phyloP scores from a whole-genome alignment of 768 basidiomycete genomes.

The Boletus sp. region DNA sequence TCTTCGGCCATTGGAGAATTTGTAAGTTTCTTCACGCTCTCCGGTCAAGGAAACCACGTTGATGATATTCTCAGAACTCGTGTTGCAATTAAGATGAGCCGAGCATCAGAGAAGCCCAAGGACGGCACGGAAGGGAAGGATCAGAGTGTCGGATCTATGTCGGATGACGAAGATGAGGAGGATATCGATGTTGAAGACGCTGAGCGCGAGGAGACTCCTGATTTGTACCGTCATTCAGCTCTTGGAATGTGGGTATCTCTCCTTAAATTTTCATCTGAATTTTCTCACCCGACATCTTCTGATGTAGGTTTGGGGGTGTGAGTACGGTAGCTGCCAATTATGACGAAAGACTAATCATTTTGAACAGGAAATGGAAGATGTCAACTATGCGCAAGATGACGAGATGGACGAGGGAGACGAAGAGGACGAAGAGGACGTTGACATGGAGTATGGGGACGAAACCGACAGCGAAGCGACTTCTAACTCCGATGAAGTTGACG shows the following conservation, averaged over 20 bases:
- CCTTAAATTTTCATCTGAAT: not conserved
- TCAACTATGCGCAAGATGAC: constrained; percentile 63
- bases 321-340: constrained; percentile 32
- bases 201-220: constrained; percentile 79
- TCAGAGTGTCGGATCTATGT: constrained; percentile 42
- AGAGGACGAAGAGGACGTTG: constrained; percentile 79
- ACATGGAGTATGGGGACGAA: constrained; percentile 85
- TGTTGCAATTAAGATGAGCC: constrained; percentile 97
- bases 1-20: constrained; percentile 81
- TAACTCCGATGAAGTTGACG: constrained; percentile 66
- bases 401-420: constrained; percentile 83
- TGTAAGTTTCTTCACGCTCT: constrained; percentile 54
- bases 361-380: constrained; percentile 81
- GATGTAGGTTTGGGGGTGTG: constrained; percentile 70
- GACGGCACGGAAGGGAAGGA: constrained; percentile 48
- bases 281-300: constrained; percentile 9
- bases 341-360: constrained; percentile 17
- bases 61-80: constrained; percentile 62
- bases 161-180: constrained; percentile 51
- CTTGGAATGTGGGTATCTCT: constrained; percentile 74
- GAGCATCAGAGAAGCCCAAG: constrained; percentile 64
- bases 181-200: constrained; percentile 56
- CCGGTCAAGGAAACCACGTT: not conserved
- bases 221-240: constrained; percentile 94
- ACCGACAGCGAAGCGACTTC: constrained; percentile 83